Percentiles rank a stretch among this genome's conserved stretches.
Evolutionary conservation across 805 yeast genomes (phyloP).

Genomic region (Monosporozyma servazzii): DNA sequence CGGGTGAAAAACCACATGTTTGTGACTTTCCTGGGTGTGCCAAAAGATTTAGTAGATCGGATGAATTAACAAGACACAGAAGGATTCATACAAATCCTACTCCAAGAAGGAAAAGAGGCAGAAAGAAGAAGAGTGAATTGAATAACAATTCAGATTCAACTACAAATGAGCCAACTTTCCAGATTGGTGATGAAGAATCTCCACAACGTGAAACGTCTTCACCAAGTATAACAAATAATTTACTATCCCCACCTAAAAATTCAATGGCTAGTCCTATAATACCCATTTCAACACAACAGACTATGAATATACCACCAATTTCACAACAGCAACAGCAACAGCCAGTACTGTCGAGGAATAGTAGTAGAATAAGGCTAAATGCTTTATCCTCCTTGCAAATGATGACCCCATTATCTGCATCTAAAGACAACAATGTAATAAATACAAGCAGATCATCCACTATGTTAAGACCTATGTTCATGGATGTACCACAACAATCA

Average conservation of each 20-base stretch:
- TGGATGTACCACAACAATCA: constrained; percentile 15
- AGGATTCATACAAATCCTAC: constrained; percentile 67
- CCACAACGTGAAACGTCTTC: not conserved
- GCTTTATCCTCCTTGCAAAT: constrained; percentile 47
- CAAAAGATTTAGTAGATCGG: constrained; percentile 60
- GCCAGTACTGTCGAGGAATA: constrained; percentile 7
- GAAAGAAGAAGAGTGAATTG: constrained; percentile 28
- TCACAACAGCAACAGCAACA: not conserved
- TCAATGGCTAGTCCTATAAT: not conserved
- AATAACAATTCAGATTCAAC: not conserved
- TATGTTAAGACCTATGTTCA: constrained; percentile 9
- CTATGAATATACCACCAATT: not conserved
- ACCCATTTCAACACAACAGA: not conserved
- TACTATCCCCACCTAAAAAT: constrained; percentile 1
- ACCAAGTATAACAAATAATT: constrained; percentile 2
- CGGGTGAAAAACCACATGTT: constrained; percentile 76
- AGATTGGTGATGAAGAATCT: constrained; percentile 5
- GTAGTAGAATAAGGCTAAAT: constrained; percentile 22
- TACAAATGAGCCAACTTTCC: constrained; percentile 2
- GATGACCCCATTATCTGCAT: constrained; percentile 45
- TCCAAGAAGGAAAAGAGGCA: constrained; percentile 49
- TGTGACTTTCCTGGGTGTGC: constrained; percentile 64
- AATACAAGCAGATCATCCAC: constrained; percentile 5
- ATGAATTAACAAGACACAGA: constrained; percentile 64
- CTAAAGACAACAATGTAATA: not conserved